Evolutionary conservation across 1,284 basidiomycete species (phyloP).

Genomic region (Mycosarcoma mackinlayi): DNA sequence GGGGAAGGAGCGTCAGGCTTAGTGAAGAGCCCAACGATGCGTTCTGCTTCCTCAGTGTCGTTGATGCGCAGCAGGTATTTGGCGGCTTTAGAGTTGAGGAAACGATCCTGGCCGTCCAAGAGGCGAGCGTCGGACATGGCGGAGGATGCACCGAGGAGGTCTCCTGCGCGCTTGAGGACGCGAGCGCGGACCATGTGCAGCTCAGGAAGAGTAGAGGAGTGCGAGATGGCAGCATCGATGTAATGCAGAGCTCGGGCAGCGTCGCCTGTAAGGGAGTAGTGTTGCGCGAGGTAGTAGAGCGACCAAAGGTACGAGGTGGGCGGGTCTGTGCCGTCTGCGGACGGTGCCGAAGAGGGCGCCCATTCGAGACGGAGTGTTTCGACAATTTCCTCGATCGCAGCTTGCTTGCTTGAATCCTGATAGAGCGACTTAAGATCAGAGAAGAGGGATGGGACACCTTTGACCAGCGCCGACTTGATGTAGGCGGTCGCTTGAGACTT

Average conservation of each 20-base stretch:
- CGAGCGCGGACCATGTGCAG: slow-evolving; percentile 85
- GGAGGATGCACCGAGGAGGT: slow-evolving; percentile 79
- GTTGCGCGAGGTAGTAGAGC: slow-evolving; percentile 92
- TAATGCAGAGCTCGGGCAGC: slow-evolving; percentile 75
- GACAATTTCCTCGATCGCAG: slow-evolving; percentile 78
- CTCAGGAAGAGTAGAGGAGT: slow-evolving; percentile 95
- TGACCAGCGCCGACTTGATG: slow-evolving; percentile 78
- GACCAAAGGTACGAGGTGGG: slow-evolving; percentile 93
- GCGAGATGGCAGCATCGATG: slow-evolving; percentile 77
- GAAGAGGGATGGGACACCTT: slow-evolving; percentile 93
- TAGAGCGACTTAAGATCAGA: slow-evolving; percentile 91
- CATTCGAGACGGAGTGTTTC: slow-evolving; percentile 52
- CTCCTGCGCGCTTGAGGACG: slow-evolving; percentile 87
- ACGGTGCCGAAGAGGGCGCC: slow-evolving; percentile 29
- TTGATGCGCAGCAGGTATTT: slow-evolving; percentile 87
- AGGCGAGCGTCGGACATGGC: slow-evolving; percentile 84
- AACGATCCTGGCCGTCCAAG: slow-evolving; percentile 94
- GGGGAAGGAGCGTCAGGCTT: slow-evolving; percentile 74
- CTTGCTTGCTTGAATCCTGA: slow-evolving; percentile 75
- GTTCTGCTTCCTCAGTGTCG: slow-evolving; percentile 72
- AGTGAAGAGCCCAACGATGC: slow-evolving; percentile 61
- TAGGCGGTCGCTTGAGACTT: slow-evolving; percentile 77
- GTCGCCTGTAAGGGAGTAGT: slow-evolving; percentile 76
- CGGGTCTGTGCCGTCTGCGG: slow-evolving; percentile 70
- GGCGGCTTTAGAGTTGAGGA: slow-evolving; percentile 91